phyloP scores from a whole-genome alignment of 139 green algal species.

The Chlorella sp. region DNA sequence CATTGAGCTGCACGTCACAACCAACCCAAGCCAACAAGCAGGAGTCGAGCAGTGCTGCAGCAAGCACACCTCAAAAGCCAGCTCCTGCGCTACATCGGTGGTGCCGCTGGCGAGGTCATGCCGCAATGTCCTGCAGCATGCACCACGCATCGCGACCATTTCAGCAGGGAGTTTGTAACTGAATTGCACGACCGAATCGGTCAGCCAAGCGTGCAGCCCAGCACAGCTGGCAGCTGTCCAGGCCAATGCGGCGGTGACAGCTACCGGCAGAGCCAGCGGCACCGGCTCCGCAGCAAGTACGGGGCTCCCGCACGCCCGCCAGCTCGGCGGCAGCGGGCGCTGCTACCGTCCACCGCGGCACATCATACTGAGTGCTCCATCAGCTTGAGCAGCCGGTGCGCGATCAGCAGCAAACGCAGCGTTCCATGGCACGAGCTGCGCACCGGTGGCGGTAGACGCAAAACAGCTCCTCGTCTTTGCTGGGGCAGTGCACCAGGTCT shows the following conservation, averaged over 20 bases:
- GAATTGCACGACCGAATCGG: neutral
- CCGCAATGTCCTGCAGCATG: constrained; percentile 6
- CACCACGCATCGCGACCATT: neutral
- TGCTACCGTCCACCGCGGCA: too few species aligned
- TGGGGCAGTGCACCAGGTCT: constrained; percentile 72
- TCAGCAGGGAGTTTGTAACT: neutral
- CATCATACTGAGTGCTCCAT: too few species aligned
- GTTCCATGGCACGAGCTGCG: neutral
- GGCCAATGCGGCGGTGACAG: neutral
- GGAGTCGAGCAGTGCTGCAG: too few species aligned
- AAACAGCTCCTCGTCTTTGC: constrained; percentile 48
- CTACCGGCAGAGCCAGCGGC: neutral
- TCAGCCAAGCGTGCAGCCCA: too few species aligned
- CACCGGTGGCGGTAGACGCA: constrained; percentile 45
- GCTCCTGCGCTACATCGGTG: constrained; percentile 49
- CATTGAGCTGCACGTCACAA: too few species aligned
- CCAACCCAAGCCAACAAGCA: too few species aligned
- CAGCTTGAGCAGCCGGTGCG: too few species aligned
- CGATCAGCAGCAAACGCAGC: too few species aligned
- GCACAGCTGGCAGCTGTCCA: neutral
- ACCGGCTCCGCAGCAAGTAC: too few species aligned
- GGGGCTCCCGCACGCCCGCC: too few species aligned
- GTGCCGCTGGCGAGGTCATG: constrained; percentile 32
- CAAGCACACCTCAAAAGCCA: constrained; percentile 56
- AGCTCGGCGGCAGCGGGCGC: too few species aligned